Percentiles rank a stretch among this genome's conserved stretches.
Conservation (phyloP, 306 rosid species). For the Inga leiocalycina region DNA sequence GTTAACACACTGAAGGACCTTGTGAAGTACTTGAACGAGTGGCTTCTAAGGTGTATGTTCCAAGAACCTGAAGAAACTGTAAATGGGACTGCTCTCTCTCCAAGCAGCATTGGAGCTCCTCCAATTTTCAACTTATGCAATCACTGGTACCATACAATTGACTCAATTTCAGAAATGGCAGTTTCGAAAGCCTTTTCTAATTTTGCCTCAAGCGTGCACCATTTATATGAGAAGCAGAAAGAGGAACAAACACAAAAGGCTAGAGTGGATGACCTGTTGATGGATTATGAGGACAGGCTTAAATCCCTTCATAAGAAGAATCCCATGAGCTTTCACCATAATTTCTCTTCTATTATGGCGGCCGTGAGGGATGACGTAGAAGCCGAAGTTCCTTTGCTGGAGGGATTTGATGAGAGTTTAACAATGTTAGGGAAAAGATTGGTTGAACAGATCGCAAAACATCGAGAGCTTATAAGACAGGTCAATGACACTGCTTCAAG, state of each 20-base stretch:
- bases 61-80: slow-evolving; percentile 31
- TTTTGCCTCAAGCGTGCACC: slow-evolving; percentile 42
- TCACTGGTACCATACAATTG: slow-evolving; percentile 36
- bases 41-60: slow-evolving; percentile 35
- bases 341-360: slow-evolving; percentile 13
- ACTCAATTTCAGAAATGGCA: slow-evolving; percentile 32
- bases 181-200: slow-evolving; percentile 26
- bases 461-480: slow-evolving; percentile 20
- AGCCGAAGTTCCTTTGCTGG: slow-evolving; percentile 24
- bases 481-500: slow-evolving; percentile 41
- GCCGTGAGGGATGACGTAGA: neutral
- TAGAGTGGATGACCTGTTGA: slow-evolving; percentile 16
- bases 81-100: slow-evolving; percentile 11
- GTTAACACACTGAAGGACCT: slow-evolving; percentile 35
- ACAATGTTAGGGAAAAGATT: slow-evolving; percentile 27
- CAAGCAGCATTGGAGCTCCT: slow-evolving; percentile 32
- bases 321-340: neutral
- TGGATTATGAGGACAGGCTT: slow-evolving; percentile 33
- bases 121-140: slow-evolving; percentile 35
- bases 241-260: slow-evolving; percentile 35
- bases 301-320: slow-evolving; percentile 13
- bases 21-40: slow-evolving; percentile 42
- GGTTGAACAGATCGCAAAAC: slow-evolving; percentile 32
- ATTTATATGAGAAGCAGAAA: slow-evolving; percentile 38
- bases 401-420: slow-evolving; percentile 9